A percentile compares a stretch with the other conserved stretches of the same genome.
Evolutionary conservation across 441 rosid genomes (phyloP).

Genomic region (Populus hybrid): DNA sequence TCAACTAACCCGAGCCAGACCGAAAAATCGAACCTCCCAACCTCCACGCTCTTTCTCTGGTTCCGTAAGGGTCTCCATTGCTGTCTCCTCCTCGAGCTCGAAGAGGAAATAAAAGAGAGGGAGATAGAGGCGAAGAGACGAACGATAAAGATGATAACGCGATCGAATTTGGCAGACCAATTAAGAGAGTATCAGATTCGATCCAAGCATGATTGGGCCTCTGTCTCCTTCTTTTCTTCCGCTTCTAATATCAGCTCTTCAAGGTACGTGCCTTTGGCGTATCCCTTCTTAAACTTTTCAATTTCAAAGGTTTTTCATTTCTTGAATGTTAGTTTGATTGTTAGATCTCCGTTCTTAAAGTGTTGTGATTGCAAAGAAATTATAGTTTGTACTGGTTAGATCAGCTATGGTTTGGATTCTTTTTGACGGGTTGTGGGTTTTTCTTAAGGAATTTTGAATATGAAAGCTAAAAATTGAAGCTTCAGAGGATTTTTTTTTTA

Average conservation of each 20-base stretch:
- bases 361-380: background rate
- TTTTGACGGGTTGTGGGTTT: background rate
- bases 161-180: slow-evolving; percentile 95
- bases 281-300: background rate
- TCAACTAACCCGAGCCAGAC: slow-evolving; percentile 24
- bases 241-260: slow-evolving; percentile 63
- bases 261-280: slow-evolving; percentile 32
- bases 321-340: background rate
- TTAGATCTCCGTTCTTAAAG: background rate
- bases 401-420: slow-evolving; percentile 9
- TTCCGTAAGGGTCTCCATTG: slow-evolving; percentile 18
- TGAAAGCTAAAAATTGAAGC: slow-evolving; percentile 1
- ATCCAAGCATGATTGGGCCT: slow-evolving; percentile 96
- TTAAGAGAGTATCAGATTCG: slow-evolving; percentile 95
- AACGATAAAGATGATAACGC: slow-evolving; percentile 69
- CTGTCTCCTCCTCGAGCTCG: slow-evolving; percentile 8
- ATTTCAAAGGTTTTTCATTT: background rate
- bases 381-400: slow-evolving; percentile 7
- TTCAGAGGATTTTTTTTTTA: background rate
- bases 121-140: slow-evolving; percentile 12
- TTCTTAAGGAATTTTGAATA: background rate
- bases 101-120: background rate
- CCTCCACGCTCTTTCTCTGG: slow-evolving; percentile 5
- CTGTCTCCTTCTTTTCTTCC: slow-evolving; percentile 83
- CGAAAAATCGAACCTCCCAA: slow-evolving; percentile 24